A percentile compares a stretch with the other conserved stretches of the same genome.
These are phyloP conservation scores for Chrysoporthe austroafricana DNA, from an alignment of 2,329 filamentous ascomycete genomes.

Conservation along the genomic window DNA sequence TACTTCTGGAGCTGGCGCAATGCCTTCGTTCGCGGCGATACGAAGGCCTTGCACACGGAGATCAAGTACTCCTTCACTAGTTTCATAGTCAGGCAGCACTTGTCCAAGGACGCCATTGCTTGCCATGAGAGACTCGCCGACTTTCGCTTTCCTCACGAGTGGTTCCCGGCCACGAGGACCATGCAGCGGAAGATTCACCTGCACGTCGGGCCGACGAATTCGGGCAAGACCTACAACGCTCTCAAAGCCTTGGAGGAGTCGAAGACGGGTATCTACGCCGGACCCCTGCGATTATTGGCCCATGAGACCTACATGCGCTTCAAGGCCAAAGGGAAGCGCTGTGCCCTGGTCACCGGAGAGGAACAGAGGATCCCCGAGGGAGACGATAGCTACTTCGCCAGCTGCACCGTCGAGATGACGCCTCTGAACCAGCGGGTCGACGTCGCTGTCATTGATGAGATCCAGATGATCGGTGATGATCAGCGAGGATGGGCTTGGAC, in stretches of 20 bases:
- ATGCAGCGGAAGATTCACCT: conserved; percentile 85
- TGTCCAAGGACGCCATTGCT: conserved; percentile 58
- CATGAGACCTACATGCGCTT: conserved; percentile 95
- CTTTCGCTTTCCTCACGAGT: conserved; percentile 85
- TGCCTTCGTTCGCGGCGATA: conserved; percentile 60
- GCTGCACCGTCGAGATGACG: conserved; percentile 93
- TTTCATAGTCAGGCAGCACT: conserved; percentile 60
- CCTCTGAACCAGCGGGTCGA: conserved; percentile 65
- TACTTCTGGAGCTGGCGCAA: conserved; percentile 62
- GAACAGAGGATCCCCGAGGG: conserved; percentile 74
- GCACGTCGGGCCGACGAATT: conserved; percentile 96
- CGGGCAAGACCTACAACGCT: conserved; percentile 95
- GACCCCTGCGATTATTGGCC: conserved; percentile 83
- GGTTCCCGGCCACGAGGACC: conserved; percentile 83
- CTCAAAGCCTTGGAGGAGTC: conserved; percentile 80
- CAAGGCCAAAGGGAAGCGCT: conserved; percentile 73
- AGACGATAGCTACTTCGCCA: conserved; percentile 64
- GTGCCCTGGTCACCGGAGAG: conserved; percentile 87
- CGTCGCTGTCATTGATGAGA: conserved; percentile 96
- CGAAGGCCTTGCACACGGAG: conserved; percentile 56
- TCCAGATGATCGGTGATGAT: conserved; percentile 88
- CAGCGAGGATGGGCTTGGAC: conserved; percentile 95
- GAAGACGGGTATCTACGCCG: conserved; percentile 82
- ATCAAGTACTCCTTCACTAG: conserved; percentile 71
- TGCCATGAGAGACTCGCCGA: conserved; percentile 74